A percentile compares a stretch with the other conserved stretches of the same genome.
These are phyloP conservation scores for Chenopodium album DNA, from an alignment of 148 eudicot genomes.

Conservation along the genomic window DNA sequence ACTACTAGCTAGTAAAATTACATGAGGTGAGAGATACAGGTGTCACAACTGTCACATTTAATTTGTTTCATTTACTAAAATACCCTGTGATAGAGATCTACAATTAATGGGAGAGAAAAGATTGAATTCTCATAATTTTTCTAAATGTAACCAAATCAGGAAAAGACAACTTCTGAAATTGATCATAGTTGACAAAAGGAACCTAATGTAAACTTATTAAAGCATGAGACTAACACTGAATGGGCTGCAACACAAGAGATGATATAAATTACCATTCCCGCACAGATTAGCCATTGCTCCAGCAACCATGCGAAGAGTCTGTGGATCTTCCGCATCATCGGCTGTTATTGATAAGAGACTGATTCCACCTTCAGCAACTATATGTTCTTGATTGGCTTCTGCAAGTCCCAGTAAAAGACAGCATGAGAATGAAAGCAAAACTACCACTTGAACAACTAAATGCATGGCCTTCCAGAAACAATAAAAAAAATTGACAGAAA, in stretches of 20 bases:
- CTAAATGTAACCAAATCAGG: neutral
- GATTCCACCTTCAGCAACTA: constrained; percentile 96
- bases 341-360: constrained; percentile 85
- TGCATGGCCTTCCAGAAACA: neutral
- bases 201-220: neutral
- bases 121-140: neutral
- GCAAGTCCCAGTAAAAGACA: constrained; percentile 28
- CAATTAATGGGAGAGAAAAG: neutral
- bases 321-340: constrained; percentile 98
- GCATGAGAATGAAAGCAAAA: constrained; percentile 2
- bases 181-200: neutral
- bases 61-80: neutral
- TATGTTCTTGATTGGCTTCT: constrained; percentile 95
- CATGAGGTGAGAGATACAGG: neutral
- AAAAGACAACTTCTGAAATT: neutral
- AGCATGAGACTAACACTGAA: neutral
- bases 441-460: neutral
- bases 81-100: neutral
- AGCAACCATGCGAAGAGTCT: constrained; percentile 99
- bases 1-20: neutral
- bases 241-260: neutral
- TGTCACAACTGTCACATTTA: too few relatives aligned
- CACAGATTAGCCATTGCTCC: constrained; percentile 99
- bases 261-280: constrained; percentile 75
- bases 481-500: too few relatives aligned